A percentile compares a stretch with the other conserved stretches of the same genome.
Evolutionary conservation across 140 eudicot genomes (phyloP).

Genomic region (Stevia rebaudiana): DNA sequence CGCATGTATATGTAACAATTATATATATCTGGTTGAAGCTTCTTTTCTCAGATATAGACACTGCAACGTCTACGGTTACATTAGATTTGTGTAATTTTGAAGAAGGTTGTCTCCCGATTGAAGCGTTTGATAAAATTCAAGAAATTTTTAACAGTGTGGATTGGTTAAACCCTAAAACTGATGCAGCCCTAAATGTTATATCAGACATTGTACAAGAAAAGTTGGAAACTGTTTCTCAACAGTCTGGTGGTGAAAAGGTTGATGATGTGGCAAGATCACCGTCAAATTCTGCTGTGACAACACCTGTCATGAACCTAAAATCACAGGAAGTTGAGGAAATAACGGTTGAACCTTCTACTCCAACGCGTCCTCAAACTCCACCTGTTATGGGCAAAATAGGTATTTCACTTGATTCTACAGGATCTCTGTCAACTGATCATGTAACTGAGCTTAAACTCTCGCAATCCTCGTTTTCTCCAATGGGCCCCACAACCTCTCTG

Average conservation of each 20-base stretch:
- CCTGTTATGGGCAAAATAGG: slow-evolving; percentile 21
- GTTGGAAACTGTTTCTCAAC: slow-evolving; percentile 31
- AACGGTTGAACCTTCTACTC: slow-evolving; percentile 21
- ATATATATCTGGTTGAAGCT: slow-evolving; percentile 46
- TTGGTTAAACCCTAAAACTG: slow-evolving; percentile 49
- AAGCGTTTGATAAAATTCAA: slow-evolving; percentile 73
- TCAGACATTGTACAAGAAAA: slow-evolving; percentile 34
- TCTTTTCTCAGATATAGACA: slow-evolving; percentile 73
- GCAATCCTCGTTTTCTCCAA: slow-evolving; percentile 19
- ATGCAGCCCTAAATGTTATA: slow-evolving; percentile 33
- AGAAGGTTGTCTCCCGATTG: slow-evolving; percentile 62
- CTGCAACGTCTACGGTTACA: slow-evolving; percentile 41
- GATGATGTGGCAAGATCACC: slow-evolving; percentile 18
- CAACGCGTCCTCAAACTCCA: slow-evolving; percentile 21
- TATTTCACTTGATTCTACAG: slow-evolving; percentile 3
- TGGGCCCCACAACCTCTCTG: slow-evolving; percentile 9
- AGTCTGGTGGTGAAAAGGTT: slow-evolving; percentile 24
- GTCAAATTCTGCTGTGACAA: background rate
- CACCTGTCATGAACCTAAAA: slow-evolving; percentile 7
- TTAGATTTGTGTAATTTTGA: slow-evolving; percentile 42
- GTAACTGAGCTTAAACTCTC: slow-evolving; percentile 6
- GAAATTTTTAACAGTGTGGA: slow-evolving; percentile 62
- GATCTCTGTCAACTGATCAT: slow-evolving; percentile 14
- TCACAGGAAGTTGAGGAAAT: slow-evolving; percentile 20
- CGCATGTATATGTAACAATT: slow-evolving; percentile 15